Percentiles rank a stretch among this genome's conserved stretches.
phyloP scores from a whole-genome alignment of 164 flowering plant genomes.

The Saururus chinensis region DNA sequence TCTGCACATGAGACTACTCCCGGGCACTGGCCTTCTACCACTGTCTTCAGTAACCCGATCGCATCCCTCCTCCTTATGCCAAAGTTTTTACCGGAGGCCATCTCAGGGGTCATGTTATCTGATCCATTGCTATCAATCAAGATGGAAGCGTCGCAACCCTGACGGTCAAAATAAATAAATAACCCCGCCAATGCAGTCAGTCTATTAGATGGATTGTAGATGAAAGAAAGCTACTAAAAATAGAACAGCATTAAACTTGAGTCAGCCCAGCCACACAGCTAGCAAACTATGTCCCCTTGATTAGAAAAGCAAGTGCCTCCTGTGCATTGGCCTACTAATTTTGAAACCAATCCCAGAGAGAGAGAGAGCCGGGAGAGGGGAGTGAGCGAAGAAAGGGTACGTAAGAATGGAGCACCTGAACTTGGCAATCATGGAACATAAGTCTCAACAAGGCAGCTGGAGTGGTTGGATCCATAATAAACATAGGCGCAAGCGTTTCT shows the following conservation, averaged over 20 bases:
- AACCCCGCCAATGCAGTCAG: no score
- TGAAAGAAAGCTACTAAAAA: no score
- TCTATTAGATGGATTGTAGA: no score
- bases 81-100: slow-evolving; percentile 29
- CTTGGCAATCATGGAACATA: slow-evolving; percentile 64
- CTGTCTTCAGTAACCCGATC: slow-evolving; percentile 22
- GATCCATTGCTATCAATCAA: slow-evolving; percentile 23
- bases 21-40: slow-evolving; percentile 39
- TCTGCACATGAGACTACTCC: slow-evolving; percentile 48
- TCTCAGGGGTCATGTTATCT: slow-evolving; percentile 14
- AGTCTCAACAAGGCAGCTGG: slow-evolving; percentile 45
- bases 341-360: neutral
- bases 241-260: no score
- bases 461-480: slow-evolving; percentile 28
- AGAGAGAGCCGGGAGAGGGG: slow-evolving; percentile 2
- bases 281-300: no score
- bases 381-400: neutral
- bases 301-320: no score
- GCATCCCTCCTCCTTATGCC: slow-evolving; percentile 33
- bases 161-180: no score
- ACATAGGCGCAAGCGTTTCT: slow-evolving; percentile 14
- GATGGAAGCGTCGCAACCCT: slow-evolving; percentile 67
- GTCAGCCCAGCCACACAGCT: no score
- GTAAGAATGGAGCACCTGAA: slow-evolving; percentile 27
- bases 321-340: no score